Percentiles rank a stretch among this genome's conserved stretches.
phyloP scores from a whole-genome alignment of 2,329 filamentous ascomycete genomes.

The Diatrype stigma region DNA sequence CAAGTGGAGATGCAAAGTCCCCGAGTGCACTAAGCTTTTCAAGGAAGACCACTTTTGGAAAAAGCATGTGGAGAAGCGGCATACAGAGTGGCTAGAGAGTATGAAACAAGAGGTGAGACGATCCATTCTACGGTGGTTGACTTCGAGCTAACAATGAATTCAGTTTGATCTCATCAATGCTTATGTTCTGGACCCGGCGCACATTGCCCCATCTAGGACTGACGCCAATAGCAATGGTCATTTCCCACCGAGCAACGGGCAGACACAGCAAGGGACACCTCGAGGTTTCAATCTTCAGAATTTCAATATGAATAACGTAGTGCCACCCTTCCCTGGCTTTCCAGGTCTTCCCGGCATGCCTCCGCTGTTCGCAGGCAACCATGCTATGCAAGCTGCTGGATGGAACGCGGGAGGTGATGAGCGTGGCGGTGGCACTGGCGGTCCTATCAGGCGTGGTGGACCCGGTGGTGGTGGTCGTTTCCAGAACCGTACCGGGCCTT shows the following conservation, averaged over 20 bases:
- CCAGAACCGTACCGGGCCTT: conserved; percentile 65
- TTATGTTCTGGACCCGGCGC: conserved; percentile 90
- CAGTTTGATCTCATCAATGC: conserved; percentile 88
- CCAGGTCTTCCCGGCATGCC: conserved; percentile 53
- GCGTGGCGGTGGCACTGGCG: conserved; percentile 52
- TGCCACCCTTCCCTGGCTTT: conserved; percentile 57
- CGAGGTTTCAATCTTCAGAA: conserved; percentile 85
- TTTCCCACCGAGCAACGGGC: conserved; percentile 76
- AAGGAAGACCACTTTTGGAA: conserved; percentile 97
- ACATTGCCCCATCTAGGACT: conserved; percentile 88
- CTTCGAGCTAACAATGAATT: conserved; percentile 28
- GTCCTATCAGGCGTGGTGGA: conserved; percentile 66
- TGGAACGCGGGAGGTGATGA: conserved; percentile 49
- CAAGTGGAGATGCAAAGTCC: conserved; percentile 94
- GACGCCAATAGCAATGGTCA: conserved; percentile 95
- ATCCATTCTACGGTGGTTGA: not conserved
- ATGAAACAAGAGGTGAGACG: conserved; percentile 76
- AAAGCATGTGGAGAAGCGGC: conserved; percentile 96
- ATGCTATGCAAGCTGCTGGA: conserved; percentile 36
- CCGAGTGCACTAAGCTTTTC: conserved; percentile 94
- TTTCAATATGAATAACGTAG: conserved; percentile 57
- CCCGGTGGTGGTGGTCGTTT: conserved; percentile 49
- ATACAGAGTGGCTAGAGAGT: conserved; percentile 78
- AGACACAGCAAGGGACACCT: conserved; percentile 76
- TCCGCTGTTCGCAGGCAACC: conserved; percentile 42